phyloP scores from a whole-genome alignment of 345 rosid species.

The Eutrema yunnanense region DNA sequence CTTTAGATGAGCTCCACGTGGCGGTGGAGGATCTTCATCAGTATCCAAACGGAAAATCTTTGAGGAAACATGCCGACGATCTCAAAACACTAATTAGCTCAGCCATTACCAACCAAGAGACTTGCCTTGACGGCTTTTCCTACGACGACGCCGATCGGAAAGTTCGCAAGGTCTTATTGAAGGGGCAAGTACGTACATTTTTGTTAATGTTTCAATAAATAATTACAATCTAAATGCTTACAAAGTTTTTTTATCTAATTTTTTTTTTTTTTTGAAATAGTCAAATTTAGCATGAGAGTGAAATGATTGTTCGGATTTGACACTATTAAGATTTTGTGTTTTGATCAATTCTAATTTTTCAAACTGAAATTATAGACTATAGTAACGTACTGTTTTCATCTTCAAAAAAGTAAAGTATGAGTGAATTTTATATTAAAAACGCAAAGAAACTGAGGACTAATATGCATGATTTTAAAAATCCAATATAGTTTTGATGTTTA shows the following conservation, averaged over 20 bases:
- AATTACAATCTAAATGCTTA: background rate
- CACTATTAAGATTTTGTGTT: background rate
- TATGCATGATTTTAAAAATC: background rate
- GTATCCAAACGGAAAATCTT: conserved; percentile 53
- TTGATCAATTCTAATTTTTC: background rate
- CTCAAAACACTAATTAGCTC: conserved; percentile 77
- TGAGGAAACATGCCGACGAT: conserved; percentile 60
- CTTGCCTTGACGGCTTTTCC: conserved; percentile 83
- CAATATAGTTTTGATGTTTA: too few relatives aligned
- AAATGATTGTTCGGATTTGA: background rate
- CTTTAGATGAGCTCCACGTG: conserved; percentile 62
- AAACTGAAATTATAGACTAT: background rate
- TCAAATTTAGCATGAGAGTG: background rate
- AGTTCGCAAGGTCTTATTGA: conserved; percentile 33
- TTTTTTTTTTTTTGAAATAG: background rate
- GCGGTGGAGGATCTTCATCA: conserved; percentile 45
- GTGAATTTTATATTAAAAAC: background rate
- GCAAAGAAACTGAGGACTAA: background rate
- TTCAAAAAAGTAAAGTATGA: background rate
- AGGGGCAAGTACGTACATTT: conserved; percentile 33
- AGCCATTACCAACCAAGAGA: conserved; percentile 78
- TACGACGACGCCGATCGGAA: conserved; percentile 46
- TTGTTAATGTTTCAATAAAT: background rate
- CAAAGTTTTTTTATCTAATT: background rate
- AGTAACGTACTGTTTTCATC: background rate